phyloP scores from a whole-genome alignment of 768 basidiomycete genomes.

The Rhizopogon vesiculosus region DNA sequence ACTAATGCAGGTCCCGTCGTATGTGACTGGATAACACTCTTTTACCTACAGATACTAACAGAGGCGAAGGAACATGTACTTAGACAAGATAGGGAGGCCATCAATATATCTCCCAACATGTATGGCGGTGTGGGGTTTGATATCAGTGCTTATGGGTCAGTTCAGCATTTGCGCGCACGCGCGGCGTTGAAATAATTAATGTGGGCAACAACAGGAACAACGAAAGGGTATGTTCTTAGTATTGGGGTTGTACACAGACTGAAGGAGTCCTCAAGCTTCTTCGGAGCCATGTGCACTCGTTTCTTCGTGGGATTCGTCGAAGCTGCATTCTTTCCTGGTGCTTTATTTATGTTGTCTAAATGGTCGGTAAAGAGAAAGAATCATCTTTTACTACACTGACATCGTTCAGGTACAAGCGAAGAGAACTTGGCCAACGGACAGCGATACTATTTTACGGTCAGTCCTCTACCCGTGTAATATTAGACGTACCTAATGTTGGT shows the following conservation, averaged over 20 bases:
- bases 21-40: slow-evolving; percentile 19
- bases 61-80: slow-evolving; percentile 60
- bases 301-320: slow-evolving; percentile 78
- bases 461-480: not conserved
- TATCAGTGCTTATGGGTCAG: slow-evolving; percentile 50
- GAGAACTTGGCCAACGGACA: slow-evolving; percentile 65
- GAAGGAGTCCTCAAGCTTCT: slow-evolving; percentile 39
- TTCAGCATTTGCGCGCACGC: not conserved
- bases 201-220: slow-evolving; percentile 29
- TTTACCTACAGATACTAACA: not conserved
- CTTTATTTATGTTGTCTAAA: slow-evolving; percentile 34
- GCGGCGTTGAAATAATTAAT: not conserved
- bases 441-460: slow-evolving; percentile 59
- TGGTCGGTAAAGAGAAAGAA: slow-evolving; percentile 25
- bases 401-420: slow-evolving; percentile 61
- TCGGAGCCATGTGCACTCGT: slow-evolving; percentile 59
- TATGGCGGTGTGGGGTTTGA: slow-evolving; percentile 69
- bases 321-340: slow-evolving; percentile 69
- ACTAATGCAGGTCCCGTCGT: slow-evolving; percentile 78
- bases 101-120: slow-evolving; percentile 62
- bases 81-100: slow-evolving; percentile 63
- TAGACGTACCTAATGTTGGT: not conserved
- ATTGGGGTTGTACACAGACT: not conserved
- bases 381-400: slow-evolving; percentile 44
- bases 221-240: slow-evolving; percentile 27